These are phyloP conservation scores for Rhododendron williamsianum DNA, from an alignment of 148 eudicot species.

Conservation along the genomic window DNA sequence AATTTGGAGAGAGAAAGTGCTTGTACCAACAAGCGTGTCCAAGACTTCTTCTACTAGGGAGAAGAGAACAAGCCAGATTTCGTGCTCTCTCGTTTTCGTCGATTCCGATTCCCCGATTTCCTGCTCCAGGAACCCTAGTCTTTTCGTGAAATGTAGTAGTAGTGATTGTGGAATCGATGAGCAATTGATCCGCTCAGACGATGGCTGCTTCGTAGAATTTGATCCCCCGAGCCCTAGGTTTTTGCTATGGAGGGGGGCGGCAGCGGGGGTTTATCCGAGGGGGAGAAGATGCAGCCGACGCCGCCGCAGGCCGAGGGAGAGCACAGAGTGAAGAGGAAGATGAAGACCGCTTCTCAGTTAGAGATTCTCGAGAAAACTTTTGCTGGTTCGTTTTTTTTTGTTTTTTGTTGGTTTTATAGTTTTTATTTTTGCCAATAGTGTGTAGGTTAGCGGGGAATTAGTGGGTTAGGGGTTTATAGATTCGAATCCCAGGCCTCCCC, in stretches of 20 bases:
- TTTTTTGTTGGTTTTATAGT: neutral
- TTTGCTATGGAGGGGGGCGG: conserved; percentile 28
- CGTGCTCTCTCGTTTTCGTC: conserved; percentile 2
- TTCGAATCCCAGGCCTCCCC: neutral
- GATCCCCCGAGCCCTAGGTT: neutral
- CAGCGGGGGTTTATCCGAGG: conserved; percentile 41
- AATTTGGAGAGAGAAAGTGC: conserved; percentile 13
- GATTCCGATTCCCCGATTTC: conserved; percentile 1
- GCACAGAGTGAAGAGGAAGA: conserved; percentile 65
- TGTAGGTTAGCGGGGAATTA: neutral
- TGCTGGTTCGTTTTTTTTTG: conserved; percentile 39
- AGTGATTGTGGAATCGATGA: neutral
- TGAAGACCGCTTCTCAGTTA: conserved; percentile 87
- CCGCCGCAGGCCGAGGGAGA: conserved; percentile 55
- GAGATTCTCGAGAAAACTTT: conserved; percentile 76
- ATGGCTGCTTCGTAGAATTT: neutral
- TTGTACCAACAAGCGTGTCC: neutral
- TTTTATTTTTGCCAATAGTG: neutral
- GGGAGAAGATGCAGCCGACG: conserved; percentile 41
- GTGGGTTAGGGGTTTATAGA: neutral
- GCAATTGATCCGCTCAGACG: neutral
- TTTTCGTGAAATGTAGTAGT: neutral
- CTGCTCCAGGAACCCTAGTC: conserved; percentile 9
- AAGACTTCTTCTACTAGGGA: neutral
- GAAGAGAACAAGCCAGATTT: conserved; percentile 11